These are phyloP conservation scores for Vitis hybrid DNA, from an alignment of 177 flowering plant species.

Conservation along the genomic window DNA sequence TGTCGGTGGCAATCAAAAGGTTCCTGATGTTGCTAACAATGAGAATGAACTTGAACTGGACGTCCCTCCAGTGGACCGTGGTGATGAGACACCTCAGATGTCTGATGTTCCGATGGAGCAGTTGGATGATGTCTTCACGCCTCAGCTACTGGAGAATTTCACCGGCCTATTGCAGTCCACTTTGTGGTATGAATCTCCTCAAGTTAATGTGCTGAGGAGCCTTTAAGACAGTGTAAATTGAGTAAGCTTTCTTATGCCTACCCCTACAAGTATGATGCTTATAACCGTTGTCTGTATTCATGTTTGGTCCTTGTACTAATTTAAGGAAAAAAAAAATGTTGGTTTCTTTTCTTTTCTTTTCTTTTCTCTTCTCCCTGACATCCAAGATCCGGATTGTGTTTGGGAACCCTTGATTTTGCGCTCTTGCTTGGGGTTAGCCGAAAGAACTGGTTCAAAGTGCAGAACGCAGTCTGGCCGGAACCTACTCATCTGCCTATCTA, in stretches of 20 bases:
- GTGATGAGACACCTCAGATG: background rate
- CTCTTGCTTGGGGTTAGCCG: too few species aligned
- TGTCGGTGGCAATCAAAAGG: constrained; percentile 2
- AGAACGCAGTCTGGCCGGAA: too few species aligned
- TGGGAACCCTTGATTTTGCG: too few species aligned
- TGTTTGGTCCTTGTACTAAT: too few species aligned
- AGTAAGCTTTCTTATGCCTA: background rate
- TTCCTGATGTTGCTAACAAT: background rate
- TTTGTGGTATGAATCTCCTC: constrained; percentile 11
- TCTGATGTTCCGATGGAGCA: constrained; percentile 1
- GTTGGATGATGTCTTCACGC: constrained; percentile 29
- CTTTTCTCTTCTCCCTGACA: too few species aligned
- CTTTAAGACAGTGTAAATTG: constrained; percentile 3
- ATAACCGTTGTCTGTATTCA: too few species aligned
- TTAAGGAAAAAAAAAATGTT: too few species aligned
- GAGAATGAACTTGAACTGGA: background rate
- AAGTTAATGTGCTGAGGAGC: constrained; percentile 10
- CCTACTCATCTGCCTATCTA: too few species aligned
- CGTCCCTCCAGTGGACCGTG: background rate
- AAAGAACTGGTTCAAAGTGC: too few species aligned
- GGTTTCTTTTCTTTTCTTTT: too few species aligned
- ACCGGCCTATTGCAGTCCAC: constrained; percentile 16
- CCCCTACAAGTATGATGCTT: background rate
- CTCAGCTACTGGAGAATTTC: constrained; percentile 33
- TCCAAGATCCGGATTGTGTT: too few species aligned